Evolutionary conservation across 352 stramenopile species (phyloP).

Genomic region (Globisporangium ultimum): DNA sequence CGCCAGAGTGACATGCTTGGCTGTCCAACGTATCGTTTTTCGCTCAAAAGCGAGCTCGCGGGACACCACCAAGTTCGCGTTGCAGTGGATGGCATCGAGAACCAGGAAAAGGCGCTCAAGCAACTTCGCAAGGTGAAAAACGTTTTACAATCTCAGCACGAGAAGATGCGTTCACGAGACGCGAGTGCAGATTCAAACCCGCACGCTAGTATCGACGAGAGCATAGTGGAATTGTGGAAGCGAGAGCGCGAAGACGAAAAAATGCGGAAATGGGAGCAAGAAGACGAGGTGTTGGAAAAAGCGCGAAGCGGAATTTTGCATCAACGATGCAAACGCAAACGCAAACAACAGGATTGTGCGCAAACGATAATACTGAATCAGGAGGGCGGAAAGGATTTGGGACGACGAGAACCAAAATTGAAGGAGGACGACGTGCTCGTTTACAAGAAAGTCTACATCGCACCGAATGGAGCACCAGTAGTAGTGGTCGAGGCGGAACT

Average conservation of each 20-base stretch:
- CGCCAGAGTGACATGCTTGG: constrained; percentile 6
- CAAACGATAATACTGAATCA: not conserved
- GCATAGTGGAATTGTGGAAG: not conserved
- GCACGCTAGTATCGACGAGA: not conserved
- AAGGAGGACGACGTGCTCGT: not conserved
- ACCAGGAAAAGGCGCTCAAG: constrained; percentile 10
- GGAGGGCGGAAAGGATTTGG: not conserved
- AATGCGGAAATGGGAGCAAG: not conserved
- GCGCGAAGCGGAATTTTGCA: not conserved
- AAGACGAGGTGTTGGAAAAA: not conserved
- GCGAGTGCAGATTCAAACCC: not conserved
- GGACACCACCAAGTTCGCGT: constrained; percentile 13
- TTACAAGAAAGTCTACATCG: not conserved
- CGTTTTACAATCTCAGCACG: constrained; percentile 5
- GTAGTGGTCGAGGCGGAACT: not conserved
- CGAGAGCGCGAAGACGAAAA: constrained; percentile 1
- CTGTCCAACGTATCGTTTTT: constrained; percentile 13
- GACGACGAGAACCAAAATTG: not conserved
- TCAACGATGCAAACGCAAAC: not conserved
- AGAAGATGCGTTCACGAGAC: not conserved
- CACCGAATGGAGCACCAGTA: not conserved
- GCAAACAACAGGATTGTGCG: too few species aligned
- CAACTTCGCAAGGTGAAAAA: constrained; percentile 14
- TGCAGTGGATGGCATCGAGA: constrained; percentile 15
- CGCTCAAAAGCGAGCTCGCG: constrained; percentile 7